Base-by-base conservation (phyloP, 2,329 filamentous ascomycete genomes). In the Colletotrichum sublineola region DNA sequence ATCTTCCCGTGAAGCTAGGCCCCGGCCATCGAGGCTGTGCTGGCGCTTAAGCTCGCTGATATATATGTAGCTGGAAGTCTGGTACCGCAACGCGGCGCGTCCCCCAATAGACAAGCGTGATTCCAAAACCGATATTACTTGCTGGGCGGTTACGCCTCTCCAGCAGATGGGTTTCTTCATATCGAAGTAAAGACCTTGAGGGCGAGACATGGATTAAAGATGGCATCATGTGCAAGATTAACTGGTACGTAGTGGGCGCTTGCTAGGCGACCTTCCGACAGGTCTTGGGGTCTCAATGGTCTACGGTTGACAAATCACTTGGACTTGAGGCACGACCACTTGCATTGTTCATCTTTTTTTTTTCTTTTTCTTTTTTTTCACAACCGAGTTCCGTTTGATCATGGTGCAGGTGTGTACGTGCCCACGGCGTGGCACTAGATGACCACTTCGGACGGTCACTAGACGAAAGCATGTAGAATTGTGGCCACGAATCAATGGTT, bases 241-340 rank as follows among this genome's bases (percentile, higher is more conserved):
- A 33, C 38, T 63, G 44, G 29, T 33, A 60, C 44, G 46, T 18
- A 6, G 53, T 55, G 60, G 66, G 60, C 60, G 70, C 70, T 70
- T 69, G 61, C 40, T 52, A 61, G 42, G 55, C 66, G 60, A 64
- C 44, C 67, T 18, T 44, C 14, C 36, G 12, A 12, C 31, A 9
- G 40, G 53, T 12, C 52, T 48, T 9, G 20, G 8, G 20, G 15
- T 50, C 44, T 8, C 58, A 42, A 6, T 5, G 7, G 31, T 38
- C 58, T 50, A 6, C 4, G 7, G 31, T 38, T 52, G n/a, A 64
- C 24, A 44, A 33, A 33, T 40, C 20, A 61, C 38, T 46, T 20
- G 66, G 52, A 65, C 48, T 42, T 56, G 31, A 61, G 40, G 66
- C 38, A 55, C 55, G 55, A 55, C 33, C 66, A 36, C 46, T 38